These are phyloP conservation scores for Hyphopichia pseudoburtonii DNA, from an alignment of 1,139 yeast genomes.

Conservation along the genomic window DNA sequence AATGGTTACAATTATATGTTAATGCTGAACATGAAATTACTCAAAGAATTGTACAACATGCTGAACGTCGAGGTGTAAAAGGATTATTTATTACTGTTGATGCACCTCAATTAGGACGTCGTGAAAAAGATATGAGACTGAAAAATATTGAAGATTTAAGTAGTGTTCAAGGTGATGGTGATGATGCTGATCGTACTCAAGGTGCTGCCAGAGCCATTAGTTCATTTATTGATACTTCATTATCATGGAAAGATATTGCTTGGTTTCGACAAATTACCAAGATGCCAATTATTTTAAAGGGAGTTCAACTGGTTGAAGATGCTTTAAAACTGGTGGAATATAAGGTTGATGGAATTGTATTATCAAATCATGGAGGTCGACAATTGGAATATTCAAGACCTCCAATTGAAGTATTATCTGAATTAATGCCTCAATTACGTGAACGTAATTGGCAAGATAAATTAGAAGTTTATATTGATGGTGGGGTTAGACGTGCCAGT, in stretches of 20 bases:
- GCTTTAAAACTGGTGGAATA: slow-evolving; percentile 60
- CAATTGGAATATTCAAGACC: slow-evolving; percentile 69
- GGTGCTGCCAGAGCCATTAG: slow-evolving; percentile 90
- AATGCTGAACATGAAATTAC: slow-evolving; percentile 61
- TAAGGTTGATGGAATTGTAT: slow-evolving; percentile 62
- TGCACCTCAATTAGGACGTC: slow-evolving; percentile 92
- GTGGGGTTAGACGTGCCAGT: slow-evolving; percentile 72
- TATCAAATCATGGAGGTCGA: slow-evolving; percentile 77
- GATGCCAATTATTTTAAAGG: slow-evolving; percentile 70
- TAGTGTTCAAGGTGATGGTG: slow-evolving; percentile 67
- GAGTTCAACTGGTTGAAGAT: slow-evolving; percentile 71
- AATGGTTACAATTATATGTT: slow-evolving; percentile 91
- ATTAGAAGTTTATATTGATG: slow-evolving; percentile 55
- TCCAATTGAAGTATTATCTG: slow-evolving; percentile 67
- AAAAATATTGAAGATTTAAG: slow-evolving; percentile 41
- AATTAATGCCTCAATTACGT: slow-evolving; percentile 56
- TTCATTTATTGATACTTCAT: slow-evolving; percentile 75
- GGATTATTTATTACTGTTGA: slow-evolving; percentile 88
- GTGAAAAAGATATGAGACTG: slow-evolving; percentile 67
- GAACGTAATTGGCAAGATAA: slow-evolving; percentile 45
- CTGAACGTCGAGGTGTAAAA: slow-evolving; percentile 72
- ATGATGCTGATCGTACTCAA: slow-evolving; percentile 62
- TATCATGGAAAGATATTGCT: slow-evolving; percentile 64
- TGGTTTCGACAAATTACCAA: slow-evolving; percentile 58
- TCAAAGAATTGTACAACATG: slow-evolving; percentile 33